Evolutionary conservation across 2,329 filamentous ascomycete genomes (phyloP).

Genomic region (Basipetospora chlamydospora): DNA sequence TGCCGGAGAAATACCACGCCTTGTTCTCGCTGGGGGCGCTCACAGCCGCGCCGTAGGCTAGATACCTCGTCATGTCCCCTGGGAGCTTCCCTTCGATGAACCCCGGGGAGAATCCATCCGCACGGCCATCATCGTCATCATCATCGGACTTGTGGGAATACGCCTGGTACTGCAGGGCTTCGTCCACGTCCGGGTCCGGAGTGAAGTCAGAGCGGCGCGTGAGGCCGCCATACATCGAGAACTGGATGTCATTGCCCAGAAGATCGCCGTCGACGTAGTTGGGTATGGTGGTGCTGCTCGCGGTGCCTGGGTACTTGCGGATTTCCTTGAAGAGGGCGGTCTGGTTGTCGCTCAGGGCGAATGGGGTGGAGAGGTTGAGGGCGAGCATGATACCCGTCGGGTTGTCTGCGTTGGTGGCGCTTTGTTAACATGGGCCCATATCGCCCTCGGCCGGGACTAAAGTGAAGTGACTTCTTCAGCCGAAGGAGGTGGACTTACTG

Average conservation of each 20-base stretch:
- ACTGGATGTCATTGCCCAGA: constrained; percentile 48
- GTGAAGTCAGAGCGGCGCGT: constrained; percentile 19
- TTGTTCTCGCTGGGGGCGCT: constrained; percentile 56
- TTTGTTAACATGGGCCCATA: too few relatives aligned
- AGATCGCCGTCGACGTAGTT: constrained; percentile 49
- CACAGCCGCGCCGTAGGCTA: constrained; percentile 49
- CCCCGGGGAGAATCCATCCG: constrained; percentile 29
- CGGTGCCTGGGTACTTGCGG: constrained; percentile 31
- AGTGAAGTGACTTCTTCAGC: neutral
- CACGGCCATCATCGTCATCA: too few relatives aligned
- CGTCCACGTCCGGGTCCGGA: constrained; percentile 23
- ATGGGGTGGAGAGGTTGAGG: constrained; percentile 43
- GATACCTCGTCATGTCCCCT: constrained; percentile 38
- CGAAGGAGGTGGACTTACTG: constrained; percentile 21
- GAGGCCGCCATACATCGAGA: constrained; percentile 50
- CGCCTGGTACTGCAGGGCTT: constrained; percentile 34
- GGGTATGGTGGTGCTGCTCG: constrained; percentile 36
- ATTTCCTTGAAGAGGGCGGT: constrained; percentile 33
- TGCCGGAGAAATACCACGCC: constrained; percentile 57
- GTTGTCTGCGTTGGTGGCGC: constrained; percentile 26
- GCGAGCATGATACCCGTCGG: constrained; percentile 36
- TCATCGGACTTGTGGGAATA: constrained; percentile 16
- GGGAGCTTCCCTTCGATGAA: constrained; percentile 28
- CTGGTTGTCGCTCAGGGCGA: constrained; percentile 35
- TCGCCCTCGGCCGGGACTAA: constrained; percentile 5